Base-by-base conservation (phyloP, 345 rosid species). In the Clarkia xantiana region DNA sequence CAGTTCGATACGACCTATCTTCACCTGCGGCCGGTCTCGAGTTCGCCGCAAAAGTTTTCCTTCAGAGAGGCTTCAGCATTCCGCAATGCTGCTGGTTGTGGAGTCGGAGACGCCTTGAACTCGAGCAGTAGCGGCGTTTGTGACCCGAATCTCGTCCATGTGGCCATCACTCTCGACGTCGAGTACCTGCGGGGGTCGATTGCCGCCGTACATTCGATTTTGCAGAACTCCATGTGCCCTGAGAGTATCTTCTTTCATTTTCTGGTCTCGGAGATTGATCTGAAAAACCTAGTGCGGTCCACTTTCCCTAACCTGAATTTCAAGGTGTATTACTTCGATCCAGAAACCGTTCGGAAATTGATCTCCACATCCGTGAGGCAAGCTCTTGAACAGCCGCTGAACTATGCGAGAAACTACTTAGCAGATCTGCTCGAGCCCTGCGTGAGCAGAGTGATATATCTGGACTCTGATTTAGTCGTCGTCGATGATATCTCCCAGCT, bases 371-470 rank as follows among this genome's bases (percentile, higher is more conserved):
- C 86, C 38, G 78, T 79, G 7, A 64, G 86, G 64, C 80, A 76
- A 72, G 86, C 86, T 8, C 74, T 79, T 0, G 86, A 79, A 42
- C 86, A 79, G 50, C 86, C 86, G 3, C 58, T 79, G 49, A 79
- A 79, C 50, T 79, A 79, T 72, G 86, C 86, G 0, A 62, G 86
- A 45, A 79, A 74, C 14, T 79, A 79, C 66, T 52, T 79, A 47
- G 77, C 82, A 19, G 82, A 79, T 59, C 71, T 79, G 23, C 72
- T 79, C 15, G 86, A 79, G 76, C 74, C 76, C 0, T 79, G 86
- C 10, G 82, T 79, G 0, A 55, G 57, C 1, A 62, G 82, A 9
- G 86, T 76, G 41, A 76, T 79, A 10, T 79, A 79, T 57, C 18
- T 79, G 52, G 86, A 79, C 46, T 79, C 86, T 14, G 86, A 79